Base-by-base conservation (phyloP, 208 protist genomes). In the Novymonas esmeraldas region DNA sequence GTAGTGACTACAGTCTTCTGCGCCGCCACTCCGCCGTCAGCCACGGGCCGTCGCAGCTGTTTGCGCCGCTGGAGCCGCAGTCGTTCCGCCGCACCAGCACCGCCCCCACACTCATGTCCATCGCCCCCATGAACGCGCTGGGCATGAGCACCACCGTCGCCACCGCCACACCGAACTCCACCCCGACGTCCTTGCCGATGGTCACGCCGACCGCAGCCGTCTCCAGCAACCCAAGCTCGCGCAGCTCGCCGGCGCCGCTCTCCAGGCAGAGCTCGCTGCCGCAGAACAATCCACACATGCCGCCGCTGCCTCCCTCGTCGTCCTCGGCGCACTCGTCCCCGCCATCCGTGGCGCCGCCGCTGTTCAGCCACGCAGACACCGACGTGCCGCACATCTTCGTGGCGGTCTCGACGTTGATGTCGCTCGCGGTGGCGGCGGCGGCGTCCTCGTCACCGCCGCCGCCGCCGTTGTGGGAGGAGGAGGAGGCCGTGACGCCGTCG, bases 31-130 rank as follows among this genome's bases (percentile, higher is more conserved):
- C 55, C 6, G 18, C 51, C 2, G n/a, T 63, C 29, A 82, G 77
- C 39, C 50, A 41, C 55, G 77, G 64, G 13, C 66, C 77, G 2
- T 82, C 77, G 38, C 69, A 82, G 64, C 64, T 75, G 24, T 83
- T 72, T 56, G 42, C 54, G 34, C 78, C 78, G 34, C 44, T 83
- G 31, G 42, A 68, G 48, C 71, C 66, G 26, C 54, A 45, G n/a
- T 28, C 51, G 1, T 33, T 51, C 3, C 57, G 60, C n/a, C 76
- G 56, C 50, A 50, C 29, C 59, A 60, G 70, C 51, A 52, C 55
- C n/a, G 62, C 56, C 50, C 52, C 34, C 63, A 74, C 74, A 11
- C 46, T 80, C 28, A 38, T 62, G 42, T 77, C 64, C n/a, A 13
- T 70, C 31, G 31, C 64, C 14, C 66, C 44, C 48, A 26, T 18